Conservation (phyloP, 257 asterid species). For the Gynochthodes officinalis region DNA sequence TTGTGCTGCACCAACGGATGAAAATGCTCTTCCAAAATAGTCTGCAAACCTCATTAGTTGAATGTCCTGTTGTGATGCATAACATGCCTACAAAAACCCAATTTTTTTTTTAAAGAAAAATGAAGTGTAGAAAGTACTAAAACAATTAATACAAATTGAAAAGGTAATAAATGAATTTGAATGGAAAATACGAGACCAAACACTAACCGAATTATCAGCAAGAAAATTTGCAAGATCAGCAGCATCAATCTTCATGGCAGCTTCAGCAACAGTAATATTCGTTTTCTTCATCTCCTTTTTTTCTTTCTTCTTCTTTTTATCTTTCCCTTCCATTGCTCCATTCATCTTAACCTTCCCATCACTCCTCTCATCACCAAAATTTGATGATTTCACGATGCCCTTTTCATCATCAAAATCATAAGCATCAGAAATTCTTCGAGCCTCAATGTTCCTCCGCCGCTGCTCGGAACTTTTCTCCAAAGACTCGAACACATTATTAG, state of each 20-base stretch:
- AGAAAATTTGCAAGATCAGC: constrained; percentile 63
- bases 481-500: background rate
- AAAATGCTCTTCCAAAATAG: constrained; percentile 87
- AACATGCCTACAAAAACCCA: constrained; percentile 50
- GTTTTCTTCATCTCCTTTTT: constrained; percentile 65
- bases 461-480: constrained; percentile 11
- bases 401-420: background rate
- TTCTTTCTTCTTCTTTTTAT: constrained; percentile 62
- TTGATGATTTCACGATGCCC: constrained; percentile 35
- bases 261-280: constrained; percentile 70
- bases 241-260: constrained; percentile 70
- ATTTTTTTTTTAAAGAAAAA: no score
- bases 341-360: constrained; percentile 26
- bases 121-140: no score
- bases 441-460: constrained; percentile 4
- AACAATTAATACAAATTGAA: no score
- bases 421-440: background rate
- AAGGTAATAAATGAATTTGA: no score
- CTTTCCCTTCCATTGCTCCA: constrained; percentile 41
- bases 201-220: constrained; percentile 51
- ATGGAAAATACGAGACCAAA: background rate
- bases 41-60: constrained; percentile 91
- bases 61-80: constrained; percentile 71
- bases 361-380: constrained; percentile 34
- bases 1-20: constrained; percentile 63